A percentile compares a stretch with the other conserved stretches of the same genome.
Conservation (phyloP, 2,329 filamentous ascomycete species). For the Pseudocercospora crystallina region DNA sequence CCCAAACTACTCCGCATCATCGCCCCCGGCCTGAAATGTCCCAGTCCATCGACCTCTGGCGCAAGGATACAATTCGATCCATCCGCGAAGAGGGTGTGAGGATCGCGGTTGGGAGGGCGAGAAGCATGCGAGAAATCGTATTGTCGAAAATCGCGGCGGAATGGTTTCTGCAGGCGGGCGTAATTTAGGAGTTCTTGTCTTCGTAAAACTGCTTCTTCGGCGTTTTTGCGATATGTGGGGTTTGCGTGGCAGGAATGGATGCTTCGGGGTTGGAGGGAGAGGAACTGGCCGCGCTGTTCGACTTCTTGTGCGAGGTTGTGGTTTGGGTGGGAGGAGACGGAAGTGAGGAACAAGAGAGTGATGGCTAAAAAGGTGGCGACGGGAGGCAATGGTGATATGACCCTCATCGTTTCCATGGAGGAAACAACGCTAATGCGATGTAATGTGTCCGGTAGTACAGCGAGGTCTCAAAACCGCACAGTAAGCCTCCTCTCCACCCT, state of each 20-base stretch:
- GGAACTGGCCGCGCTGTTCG: slow-evolving; percentile 1
- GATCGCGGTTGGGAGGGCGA: slow-evolving; percentile 2
- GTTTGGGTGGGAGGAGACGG: slow-evolving; percentile 1
- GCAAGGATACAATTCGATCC: slow-evolving; percentile 10
- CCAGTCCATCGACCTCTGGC: slow-evolving; percentile 10
- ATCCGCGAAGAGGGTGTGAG: slow-evolving; percentile 2
- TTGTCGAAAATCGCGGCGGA: not conserved
- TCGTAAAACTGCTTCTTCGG: not conserved
- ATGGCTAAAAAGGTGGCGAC: not conserved
- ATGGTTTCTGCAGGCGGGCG: not conserved
- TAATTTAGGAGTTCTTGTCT: not conserved
- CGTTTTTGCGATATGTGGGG: not conserved
- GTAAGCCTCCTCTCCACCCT: too few species aligned
- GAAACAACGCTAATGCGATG: too few species aligned
- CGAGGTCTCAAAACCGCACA: too few species aligned
- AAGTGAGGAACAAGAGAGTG: not conserved
- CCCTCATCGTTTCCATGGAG: too few species aligned
- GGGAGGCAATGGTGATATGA: too few species aligned
- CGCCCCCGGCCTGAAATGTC: slow-evolving; percentile 35
- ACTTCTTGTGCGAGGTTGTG: slow-evolving; percentile 6
- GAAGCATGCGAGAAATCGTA: slow-evolving; percentile 6
- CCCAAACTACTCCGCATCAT: slow-evolving; percentile 41
- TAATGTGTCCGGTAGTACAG: too few species aligned
- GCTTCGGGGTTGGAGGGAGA: not conserved
- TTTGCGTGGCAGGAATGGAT: not conserved